Evolutionary conservation across 2,329 filamentous ascomycete genomes (phyloP).

Genomic region (Hypoxylon rubiginosum): DNA sequence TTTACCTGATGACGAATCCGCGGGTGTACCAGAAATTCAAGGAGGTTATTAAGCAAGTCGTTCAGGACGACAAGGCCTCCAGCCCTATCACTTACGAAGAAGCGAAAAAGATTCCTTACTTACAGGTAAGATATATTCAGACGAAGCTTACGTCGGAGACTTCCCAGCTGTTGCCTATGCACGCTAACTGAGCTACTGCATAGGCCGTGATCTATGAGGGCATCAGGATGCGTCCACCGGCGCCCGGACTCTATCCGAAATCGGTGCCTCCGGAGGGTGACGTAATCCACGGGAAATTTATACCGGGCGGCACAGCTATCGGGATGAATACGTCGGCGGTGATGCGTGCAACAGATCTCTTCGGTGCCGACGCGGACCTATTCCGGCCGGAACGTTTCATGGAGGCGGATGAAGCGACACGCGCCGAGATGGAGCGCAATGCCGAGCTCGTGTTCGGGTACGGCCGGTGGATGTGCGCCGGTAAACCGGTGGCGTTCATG

Average conservation of each 20-base stretch:
- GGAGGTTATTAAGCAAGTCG: conserved; percentile 57
- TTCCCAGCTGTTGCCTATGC: background rate
- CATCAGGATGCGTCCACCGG: conserved; percentile 54
- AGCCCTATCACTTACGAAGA: conserved; percentile 44
- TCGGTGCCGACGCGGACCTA: conserved; percentile 54
- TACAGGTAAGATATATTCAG: conserved; percentile 35
- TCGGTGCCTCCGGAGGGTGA: conserved; percentile 49
- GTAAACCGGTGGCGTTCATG: conserved; percentile 59
- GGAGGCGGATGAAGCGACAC: conserved; percentile 50
- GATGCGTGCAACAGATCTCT: conserved; percentile 50
- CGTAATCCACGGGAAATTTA: conserved; percentile 48
- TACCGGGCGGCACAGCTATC: conserved; percentile 56
- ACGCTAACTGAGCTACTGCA: background rate
- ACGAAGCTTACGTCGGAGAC: background rate
- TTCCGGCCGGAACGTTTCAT: conserved; percentile 63
- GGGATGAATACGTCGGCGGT: conserved; percentile 55
- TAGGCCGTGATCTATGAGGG: conserved; percentile 56
- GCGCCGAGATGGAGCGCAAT: conserved; percentile 52
- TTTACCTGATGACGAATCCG: conserved; percentile 62
- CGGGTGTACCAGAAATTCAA: conserved; percentile 58
- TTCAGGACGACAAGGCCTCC: conserved; percentile 45
- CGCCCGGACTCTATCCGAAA: conserved; percentile 50
- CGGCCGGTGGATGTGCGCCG: conserved; percentile 57
- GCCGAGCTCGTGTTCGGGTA: conserved; percentile 58
- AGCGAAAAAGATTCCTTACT: conserved; percentile 51